Evolutionary conservation across 1,139 yeast species (phyloP).

Genomic region (Saccharomyces hybrid): DNA sequence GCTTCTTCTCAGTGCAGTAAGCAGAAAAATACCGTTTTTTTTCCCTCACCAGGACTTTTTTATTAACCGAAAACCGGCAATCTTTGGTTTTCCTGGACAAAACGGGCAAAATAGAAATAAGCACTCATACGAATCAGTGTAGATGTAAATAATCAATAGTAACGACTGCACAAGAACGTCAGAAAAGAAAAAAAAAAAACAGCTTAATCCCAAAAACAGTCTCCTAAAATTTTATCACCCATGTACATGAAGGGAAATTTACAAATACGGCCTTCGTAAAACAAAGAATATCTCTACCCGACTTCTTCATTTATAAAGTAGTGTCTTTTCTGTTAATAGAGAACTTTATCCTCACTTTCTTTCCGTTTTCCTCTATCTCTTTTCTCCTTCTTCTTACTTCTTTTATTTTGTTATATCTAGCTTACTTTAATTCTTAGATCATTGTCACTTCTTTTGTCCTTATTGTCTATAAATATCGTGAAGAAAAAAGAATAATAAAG

Average conservation of each 20-base stretch:
- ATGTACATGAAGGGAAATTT: background rate
- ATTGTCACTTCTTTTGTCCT: background rate
- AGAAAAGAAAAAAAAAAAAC: background rate
- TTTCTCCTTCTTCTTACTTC: background rate
- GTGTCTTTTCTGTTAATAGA: background rate
- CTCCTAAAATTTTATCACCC: background rate
- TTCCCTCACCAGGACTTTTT: background rate
- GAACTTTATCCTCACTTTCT: background rate
- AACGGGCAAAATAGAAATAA: background rate
- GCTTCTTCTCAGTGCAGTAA: background rate
- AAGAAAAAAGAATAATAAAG: background rate
- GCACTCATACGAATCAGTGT: background rate
- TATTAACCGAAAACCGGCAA: background rate
- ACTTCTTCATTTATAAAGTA: background rate
- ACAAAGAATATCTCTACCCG: background rate
- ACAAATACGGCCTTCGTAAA: background rate
- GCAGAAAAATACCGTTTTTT: background rate
- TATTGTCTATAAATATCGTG: background rate
- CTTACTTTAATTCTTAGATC: background rate
- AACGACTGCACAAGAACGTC: background rate
- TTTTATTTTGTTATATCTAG: background rate
- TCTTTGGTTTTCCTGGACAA: background rate
- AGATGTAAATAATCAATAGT: background rate
- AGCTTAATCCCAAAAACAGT: background rate
- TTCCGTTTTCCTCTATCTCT: background rate